Evolutionary conservation across 148 eudicot species (phyloP).

Genomic region (Rhododendron ovatum): DNA sequence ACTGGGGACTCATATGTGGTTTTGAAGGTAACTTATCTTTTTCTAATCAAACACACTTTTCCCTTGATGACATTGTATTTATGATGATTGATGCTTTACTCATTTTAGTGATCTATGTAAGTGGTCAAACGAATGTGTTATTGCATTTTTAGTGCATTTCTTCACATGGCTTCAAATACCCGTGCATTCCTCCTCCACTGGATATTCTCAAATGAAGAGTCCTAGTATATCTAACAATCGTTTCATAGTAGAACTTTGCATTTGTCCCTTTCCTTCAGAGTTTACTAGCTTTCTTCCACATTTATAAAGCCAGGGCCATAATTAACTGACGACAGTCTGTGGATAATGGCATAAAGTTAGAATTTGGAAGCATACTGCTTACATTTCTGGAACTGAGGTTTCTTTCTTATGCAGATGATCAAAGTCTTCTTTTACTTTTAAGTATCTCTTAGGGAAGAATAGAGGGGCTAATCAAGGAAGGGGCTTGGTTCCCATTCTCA

Average conservation of each 20-base stretch:
- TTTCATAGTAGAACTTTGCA: not conserved
- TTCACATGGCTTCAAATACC: not conserved
- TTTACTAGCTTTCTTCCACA: not conserved
- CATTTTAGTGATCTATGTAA: not conserved
- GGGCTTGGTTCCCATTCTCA: not conserved
- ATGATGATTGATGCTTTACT: not conserved
- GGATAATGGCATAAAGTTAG: not conserved
- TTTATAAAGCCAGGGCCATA: not conserved
- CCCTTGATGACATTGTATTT: not conserved
- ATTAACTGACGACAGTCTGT: not conserved
- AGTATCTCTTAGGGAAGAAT: not conserved
- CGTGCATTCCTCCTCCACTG: not conserved
- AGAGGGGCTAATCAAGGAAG: not conserved
- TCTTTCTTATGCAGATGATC: not conserved
- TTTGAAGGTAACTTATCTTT: conserved; percentile 51
- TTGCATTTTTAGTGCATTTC: not conserved
- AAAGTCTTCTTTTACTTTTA: not conserved
- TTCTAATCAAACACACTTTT: not conserved
- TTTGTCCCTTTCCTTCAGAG: not conserved
- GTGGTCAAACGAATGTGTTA: not conserved
- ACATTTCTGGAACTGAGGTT: not conserved
- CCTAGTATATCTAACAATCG: not conserved
- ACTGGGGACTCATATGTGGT: conserved; percentile 80
- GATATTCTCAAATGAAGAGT: not conserved
- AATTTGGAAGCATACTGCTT: not conserved